Percentiles rank a stretch among this genome's conserved stretches.
Conservation (phyloP, 2,329 filamentous ascomycete genomes). For the Alternaria brassicicola region DNA sequence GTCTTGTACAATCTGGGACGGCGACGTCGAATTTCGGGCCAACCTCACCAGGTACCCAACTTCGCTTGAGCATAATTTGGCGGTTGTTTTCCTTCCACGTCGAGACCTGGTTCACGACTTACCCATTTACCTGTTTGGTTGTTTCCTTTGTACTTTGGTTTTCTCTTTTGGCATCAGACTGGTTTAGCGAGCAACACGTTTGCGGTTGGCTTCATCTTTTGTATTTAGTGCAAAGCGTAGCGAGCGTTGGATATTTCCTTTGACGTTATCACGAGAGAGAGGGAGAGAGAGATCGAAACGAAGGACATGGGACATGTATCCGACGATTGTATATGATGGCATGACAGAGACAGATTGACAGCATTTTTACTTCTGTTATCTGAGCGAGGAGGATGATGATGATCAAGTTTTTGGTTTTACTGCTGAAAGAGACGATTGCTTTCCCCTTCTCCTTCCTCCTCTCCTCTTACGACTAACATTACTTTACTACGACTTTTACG, state of each 20-base stretch:
- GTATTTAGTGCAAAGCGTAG: constrained; percentile 39
- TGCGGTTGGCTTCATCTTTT: constrained; percentile 30
- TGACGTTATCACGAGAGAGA: constrained; percentile 27
- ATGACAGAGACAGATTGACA: constrained; percentile 13
- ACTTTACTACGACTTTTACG: constrained; percentile 1
- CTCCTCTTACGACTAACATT: constrained; percentile 3
- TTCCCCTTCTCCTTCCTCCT: constrained; percentile 4
- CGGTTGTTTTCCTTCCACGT: constrained; percentile 33
- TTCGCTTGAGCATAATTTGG: constrained; percentile 39
- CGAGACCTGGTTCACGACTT: constrained; percentile 23
- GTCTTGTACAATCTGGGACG: constrained; percentile 38
- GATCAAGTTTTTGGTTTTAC: constrained; percentile 13
- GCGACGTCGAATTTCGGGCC: constrained; percentile 40
- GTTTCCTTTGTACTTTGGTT: constrained; percentile 12
- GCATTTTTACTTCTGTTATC: constrained; percentile 1
- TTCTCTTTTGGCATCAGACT: constrained; percentile 14
- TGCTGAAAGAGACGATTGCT: constrained; percentile 20
- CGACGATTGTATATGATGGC: constrained; percentile 30
- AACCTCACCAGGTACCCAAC: constrained; percentile 10
- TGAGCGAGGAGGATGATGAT: constrained; percentile 4
- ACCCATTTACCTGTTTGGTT: constrained; percentile 17
- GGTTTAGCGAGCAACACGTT: constrained; percentile 38
- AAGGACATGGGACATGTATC: constrained; percentile 24
- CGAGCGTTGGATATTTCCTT: constrained; percentile 41
- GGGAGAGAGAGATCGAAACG: constrained; percentile 15